A percentile compares a stretch with the other conserved stretches of the same genome.
Conservation (phyloP, 768 basidiomycete species). For the Clitopilus hobsonii region DNA sequence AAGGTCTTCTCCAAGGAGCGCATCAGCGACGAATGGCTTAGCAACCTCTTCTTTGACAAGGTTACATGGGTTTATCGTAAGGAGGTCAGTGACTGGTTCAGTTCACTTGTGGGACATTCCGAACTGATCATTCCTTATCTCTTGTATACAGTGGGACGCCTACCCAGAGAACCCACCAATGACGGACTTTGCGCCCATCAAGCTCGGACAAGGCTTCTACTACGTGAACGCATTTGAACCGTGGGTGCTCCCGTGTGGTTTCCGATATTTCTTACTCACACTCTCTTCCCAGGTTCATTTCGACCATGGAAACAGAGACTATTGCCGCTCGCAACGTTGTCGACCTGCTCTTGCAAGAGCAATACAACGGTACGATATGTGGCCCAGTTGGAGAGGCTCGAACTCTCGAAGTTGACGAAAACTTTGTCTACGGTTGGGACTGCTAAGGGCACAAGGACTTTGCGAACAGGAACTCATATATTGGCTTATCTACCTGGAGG, state of each 20-base stretch:
- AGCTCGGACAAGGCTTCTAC: constrained; percentile 74
- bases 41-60: constrained; percentile 54
- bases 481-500: neutral
- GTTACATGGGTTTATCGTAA: constrained; percentile 83
- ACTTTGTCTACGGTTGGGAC: constrained; percentile 73
- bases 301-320: constrained; percentile 94
- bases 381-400: constrained; percentile 27
- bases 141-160: constrained; percentile 61
- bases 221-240: constrained; percentile 93
- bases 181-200: constrained; percentile 67
- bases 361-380: constrained; percentile 71
- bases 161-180: constrained; percentile 73
- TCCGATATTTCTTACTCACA: constrained; percentile 3
- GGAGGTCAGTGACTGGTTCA: constrained; percentile 39
- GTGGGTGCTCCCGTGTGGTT: constrained; percentile 34
- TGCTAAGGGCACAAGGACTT: constrained; percentile 35
- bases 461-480: neutral
- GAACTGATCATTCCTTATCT: neutral
- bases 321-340: constrained; percentile 79
- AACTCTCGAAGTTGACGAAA: constrained; percentile 12
- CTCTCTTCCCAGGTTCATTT: constrained; percentile 54
- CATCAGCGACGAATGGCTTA: constrained; percentile 68
- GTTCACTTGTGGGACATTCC: neutral
- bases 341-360: constrained; percentile 70
- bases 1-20: constrained; percentile 80